phyloP scores from a whole-genome alignment of 2,329 filamentous ascomycete genomes.

The Venturiaceae sp. region DNA sequence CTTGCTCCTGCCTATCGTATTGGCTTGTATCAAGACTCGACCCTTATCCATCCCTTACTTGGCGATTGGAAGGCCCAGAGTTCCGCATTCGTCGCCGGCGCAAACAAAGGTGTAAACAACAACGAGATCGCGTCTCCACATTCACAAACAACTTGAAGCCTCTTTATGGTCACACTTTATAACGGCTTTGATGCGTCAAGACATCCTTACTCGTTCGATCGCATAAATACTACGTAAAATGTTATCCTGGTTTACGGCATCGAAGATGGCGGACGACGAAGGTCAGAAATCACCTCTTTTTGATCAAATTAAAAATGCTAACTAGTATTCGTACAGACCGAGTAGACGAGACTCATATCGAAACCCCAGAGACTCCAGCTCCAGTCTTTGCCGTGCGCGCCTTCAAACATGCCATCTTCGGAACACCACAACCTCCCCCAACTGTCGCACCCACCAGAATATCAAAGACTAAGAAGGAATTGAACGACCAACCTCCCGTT shows the following conservation, averaged over 20 bases:
- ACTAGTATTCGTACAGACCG: background rate
- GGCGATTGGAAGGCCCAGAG: background rate
- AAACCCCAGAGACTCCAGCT: constrained; percentile 54
- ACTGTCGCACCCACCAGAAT: background rate
- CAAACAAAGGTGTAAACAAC: background rate
- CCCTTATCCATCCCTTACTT: background rate
- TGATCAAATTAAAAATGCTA: background rate
- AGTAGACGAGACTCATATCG: constrained; percentile 19
- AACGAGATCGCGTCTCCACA: background rate
- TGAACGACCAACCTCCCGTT: background rate
- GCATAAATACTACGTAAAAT: constrained; percentile 12
- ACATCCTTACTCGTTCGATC: background rate
- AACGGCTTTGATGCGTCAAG: background rate
- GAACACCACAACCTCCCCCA: constrained; percentile 42
- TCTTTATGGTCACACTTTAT: background rate
- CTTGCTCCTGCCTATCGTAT: background rate
- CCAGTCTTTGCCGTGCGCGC: constrained; percentile 59
- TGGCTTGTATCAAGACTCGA: background rate
- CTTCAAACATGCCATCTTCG: constrained; percentile 55
- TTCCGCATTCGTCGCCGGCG: background rate
- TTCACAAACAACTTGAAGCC: background rate
- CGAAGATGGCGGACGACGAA: constrained; percentile 13
- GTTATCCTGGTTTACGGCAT: constrained; percentile 23
- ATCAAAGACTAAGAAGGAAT: background rate
- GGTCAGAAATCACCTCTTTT: background rate